phyloP scores from a whole-genome alignment of 2,329 filamentous ascomycete genomes.

The Sclerotinia borealis region DNA sequence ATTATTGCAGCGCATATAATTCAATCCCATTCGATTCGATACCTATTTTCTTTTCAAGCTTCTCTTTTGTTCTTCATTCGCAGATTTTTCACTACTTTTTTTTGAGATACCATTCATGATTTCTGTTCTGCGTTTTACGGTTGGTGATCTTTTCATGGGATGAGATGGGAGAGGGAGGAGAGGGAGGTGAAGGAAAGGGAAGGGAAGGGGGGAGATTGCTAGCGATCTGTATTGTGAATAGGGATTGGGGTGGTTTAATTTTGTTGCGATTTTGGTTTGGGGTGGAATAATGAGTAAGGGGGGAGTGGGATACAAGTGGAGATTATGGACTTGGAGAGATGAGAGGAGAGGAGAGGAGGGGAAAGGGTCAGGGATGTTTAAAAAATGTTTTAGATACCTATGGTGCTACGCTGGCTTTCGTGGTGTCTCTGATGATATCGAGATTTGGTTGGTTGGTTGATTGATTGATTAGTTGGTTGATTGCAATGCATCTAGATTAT shows the following conservation, averaged over 20 bases:
- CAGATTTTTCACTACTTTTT: background rate
- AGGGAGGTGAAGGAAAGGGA: background rate
- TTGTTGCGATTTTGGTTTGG: background rate
- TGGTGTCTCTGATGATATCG: background rate
- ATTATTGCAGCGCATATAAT: slow-evolving; percentile 11
- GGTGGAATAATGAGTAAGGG: background rate
- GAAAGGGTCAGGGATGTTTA: background rate
- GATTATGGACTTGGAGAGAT: background rate
- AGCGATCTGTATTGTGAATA: background rate
- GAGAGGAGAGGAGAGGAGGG: background rate
- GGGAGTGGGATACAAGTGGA: background rate
- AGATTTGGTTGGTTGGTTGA: background rate
- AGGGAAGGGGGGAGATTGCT: background rate
- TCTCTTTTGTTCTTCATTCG: background rate
- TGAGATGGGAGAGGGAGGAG: background rate
- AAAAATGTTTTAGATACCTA: background rate
- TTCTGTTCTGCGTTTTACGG: background rate
- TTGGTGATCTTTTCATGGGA: background rate
- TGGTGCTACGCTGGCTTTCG: background rate
- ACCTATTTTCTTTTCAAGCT: background rate
- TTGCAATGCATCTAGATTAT: background rate
- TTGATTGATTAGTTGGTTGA: too few species aligned
- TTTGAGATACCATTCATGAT: slow-evolving; percentile 14
- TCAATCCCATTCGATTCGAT: background rate
- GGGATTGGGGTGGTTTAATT: background rate